A percentile compares a stretch with the other conserved stretches of the same genome.
Evolutionary conservation across 179 eudicot species (phyloP).

Genomic region (Beta macrorhiza): DNA sequence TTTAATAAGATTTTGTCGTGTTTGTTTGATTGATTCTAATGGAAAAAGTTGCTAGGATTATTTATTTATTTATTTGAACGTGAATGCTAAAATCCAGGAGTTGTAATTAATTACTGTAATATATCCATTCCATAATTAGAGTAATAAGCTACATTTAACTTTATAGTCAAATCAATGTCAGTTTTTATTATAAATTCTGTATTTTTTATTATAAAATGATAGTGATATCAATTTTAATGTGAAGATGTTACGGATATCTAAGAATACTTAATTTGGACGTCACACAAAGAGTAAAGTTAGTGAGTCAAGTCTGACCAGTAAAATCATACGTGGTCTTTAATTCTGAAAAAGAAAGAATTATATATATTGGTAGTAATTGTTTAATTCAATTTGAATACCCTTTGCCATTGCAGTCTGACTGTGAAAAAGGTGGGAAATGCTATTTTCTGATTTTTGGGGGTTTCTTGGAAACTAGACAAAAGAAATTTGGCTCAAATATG

Average conservation of each 20-base stretch:
- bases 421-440: neutral
- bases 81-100: neutral
- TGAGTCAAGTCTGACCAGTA: too few relatives aligned
- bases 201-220: neutral
- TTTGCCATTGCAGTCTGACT: neutral
- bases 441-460: neutral
- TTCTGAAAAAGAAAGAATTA: too few relatives aligned
- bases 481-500: neutral
- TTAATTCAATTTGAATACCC: neutral
- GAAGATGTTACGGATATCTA: too few relatives aligned
- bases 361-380: neutral
- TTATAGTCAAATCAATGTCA: neutral
- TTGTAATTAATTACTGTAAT: neutral
- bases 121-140: neutral
- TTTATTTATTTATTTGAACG: neutral
- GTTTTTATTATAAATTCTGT: too few relatives aligned
- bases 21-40: constrained; percentile 7
- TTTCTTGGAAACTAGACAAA: neutral
- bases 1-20: neutral
- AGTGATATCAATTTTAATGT: too few relatives aligned
- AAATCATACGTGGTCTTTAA: too few relatives aligned
- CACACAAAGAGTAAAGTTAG: too few relatives aligned
- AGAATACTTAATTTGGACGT: too few relatives aligned
- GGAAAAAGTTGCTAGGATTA: too few relatives aligned
- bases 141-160: neutral